Evolutionary conservation across 352 stramenopile species (phyloP), one percentile per base, ranked within the genome.

Genomic region (Phytopythium mirpurense): DNA sequence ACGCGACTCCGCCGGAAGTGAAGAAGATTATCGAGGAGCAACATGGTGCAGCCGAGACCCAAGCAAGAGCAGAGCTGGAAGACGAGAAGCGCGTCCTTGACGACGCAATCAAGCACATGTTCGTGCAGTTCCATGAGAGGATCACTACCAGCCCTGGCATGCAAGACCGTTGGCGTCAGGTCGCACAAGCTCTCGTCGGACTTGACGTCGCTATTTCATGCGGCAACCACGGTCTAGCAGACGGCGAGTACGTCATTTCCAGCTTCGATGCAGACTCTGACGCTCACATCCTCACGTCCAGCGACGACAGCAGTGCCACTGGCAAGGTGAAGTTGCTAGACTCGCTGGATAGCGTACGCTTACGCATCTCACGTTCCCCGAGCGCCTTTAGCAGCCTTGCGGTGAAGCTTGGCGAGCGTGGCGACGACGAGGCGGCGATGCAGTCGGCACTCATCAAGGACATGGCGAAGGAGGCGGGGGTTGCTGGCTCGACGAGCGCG

Each of bases 401-500:
- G 18, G 23, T 54, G 2, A 54, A 54, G 26, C 48, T 54, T 21
- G 35, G 48, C 31, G 48, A 45, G 23, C 48, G 48, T 7, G 48
- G 35, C 18, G 35, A 54, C 21, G 0, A 21, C 23, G 48, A 54
- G n/a, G 21, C 48, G 4, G 35, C 24, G 35, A 26, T 54, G 48
- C 48, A 54, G 21, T 44, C 32, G 6, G 36, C 34, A 2, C 48
- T 54, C 10, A 54, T 54, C 24, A 54, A 54, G 21, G 48, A 54
- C 36, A 54, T 54, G 48, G 35, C 35, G 1, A 43, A 32, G 7
- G 48, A 54, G 11, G 48, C 34, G 12, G 34, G 32, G 12, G 21
- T 54, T 6, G 32, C 23, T 19, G 19, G 32, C 5, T 34, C 32
- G 31, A 27, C 44, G 5, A 51, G 24, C n/a, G 23, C 21, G 16